Conservation (phyloP, 768 basidiomycete species). For the Daedaleopsis nitida region DNA sequence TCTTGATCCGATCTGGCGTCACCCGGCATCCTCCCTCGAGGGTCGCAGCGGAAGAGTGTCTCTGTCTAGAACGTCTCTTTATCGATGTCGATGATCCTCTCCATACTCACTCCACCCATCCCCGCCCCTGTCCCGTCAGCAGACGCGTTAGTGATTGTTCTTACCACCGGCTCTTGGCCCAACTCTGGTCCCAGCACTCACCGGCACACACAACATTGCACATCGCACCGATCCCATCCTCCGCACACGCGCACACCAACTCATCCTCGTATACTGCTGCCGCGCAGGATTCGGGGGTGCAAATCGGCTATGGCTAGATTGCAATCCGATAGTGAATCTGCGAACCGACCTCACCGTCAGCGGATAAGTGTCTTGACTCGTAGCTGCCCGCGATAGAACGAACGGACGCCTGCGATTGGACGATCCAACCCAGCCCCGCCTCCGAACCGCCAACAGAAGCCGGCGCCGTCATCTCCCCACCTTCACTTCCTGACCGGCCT, state of each 20-base stretch:
- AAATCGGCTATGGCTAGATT: slow-evolving; percentile 21
- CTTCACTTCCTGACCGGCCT: background rate
- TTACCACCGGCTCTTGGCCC: too few species aligned
- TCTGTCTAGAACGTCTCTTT: slow-evolving; percentile 18
- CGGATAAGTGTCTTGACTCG: background rate
- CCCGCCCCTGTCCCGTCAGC: background rate
- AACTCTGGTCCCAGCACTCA: too few species aligned
- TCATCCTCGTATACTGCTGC: too few species aligned
- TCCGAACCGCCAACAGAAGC: slow-evolving; percentile 1
- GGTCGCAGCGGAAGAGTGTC: slow-evolving; percentile 11
- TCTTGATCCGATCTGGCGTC: slow-evolving; percentile 66
- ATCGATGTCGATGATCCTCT: slow-evolving; percentile 21
- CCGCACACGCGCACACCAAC: slow-evolving; percentile 8
- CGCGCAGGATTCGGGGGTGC: slow-evolving; percentile 16
- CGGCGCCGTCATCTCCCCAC: background rate
- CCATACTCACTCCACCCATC: background rate
- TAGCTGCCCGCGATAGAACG: slow-evolving; percentile 5
- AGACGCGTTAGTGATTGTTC: too few species aligned
- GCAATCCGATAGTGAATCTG: slow-evolving; percentile 21
- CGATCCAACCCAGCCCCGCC: background rate
- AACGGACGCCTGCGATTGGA: slow-evolving; percentile 10
- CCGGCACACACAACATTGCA: background rate
- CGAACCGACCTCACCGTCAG: slow-evolving; percentile 1
- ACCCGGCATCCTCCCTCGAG: slow-evolving; percentile 26
- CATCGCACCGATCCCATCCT: background rate